Base-by-base conservation (phyloP, 228 moss, liverwort and hornwort species). In the Sphagnum fallax region DNA sequence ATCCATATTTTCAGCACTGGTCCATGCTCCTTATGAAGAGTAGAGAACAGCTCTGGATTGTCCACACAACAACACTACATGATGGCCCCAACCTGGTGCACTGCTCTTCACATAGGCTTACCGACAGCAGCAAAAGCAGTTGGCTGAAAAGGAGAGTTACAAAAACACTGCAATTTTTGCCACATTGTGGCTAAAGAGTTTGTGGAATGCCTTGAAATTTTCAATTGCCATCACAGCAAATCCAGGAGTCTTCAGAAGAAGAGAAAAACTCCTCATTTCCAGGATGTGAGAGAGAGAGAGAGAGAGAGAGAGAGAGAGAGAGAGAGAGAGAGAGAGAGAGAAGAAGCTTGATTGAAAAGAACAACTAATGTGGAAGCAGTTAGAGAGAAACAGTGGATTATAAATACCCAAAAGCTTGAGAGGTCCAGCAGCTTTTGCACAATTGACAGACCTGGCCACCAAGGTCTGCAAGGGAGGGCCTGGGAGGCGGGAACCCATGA, bases 1-100 rank as follows among this genome's bases (percentile, higher is more conserved):
- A 76, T 60, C 83, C 83, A 79, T 55, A 83, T 63, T 65, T 69
- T 75, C 16, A 83, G 79, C 48, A 79, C 69, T 15, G 83, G 79
- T 7, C 83, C 83, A 61, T 83, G 74, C 71, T 79, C 66, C 65
- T 77, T 70, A 61, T 83, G 83, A 0, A 83, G 62, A 32, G 63
- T 65, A 9, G 67, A 70, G 55, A 83, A 73, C 68, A 69, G 71
- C 32, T 79, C 83, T 83, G 71, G 51, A 66, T 61, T 13, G 10
- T 10, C 60, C n/a, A 55, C 47, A 16, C n/a, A 7, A 53, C 16
- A 53, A 59, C 12, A 5, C 12, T 53, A 68, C 50, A 14, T 70
- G 57, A 60, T 7, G 8, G 47, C 47, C 49, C 6, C 8, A 64
- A 7, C 63, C 16, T 7, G 47, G 47, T 16, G 8, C 63, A 7